phyloP scores from a whole-genome alignment of 495 filamentous ascomycete genomes.

The Cenococcum geophilum region DNA sequence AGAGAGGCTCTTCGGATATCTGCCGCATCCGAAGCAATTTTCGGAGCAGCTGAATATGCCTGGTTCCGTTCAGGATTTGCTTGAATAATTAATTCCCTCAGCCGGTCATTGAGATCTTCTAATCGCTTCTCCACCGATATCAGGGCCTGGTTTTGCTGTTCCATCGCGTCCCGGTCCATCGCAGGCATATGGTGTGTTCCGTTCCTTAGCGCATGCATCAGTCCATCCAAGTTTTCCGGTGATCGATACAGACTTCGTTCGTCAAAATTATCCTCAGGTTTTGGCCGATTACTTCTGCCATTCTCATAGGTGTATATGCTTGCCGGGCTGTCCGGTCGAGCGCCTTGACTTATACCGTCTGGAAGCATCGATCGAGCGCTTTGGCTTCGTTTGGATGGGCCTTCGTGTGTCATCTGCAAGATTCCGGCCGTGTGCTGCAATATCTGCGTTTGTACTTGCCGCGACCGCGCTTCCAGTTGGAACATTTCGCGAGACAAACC shows the following conservation, averaged over 20 bases:
- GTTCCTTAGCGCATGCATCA: constrained; percentile 38
- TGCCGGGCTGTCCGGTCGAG: constrained; percentile 56
- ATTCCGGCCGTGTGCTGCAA: constrained; percentile 91
- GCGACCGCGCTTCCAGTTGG: constrained; percentile 62
- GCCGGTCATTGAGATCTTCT: constrained; percentile 62
- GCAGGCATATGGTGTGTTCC: constrained; percentile 15
- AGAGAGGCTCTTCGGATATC: constrained; percentile 13
- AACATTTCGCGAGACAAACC: constrained; percentile 75
- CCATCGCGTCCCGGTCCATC: constrained; percentile 30
- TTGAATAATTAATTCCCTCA: constrained; percentile 61
- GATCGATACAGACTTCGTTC: constrained; percentile 72
- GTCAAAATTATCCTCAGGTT: constrained; percentile 58
- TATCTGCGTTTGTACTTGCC: constrained; percentile 63
- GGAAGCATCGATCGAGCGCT: constrained; percentile 1
- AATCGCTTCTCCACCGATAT: constrained; percentile 55
- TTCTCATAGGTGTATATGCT: constrained; percentile 58
- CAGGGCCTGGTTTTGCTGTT: constrained; percentile 44
- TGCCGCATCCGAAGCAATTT: background rate
- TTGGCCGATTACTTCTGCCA: constrained; percentile 43
- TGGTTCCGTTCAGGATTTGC: constrained; percentile 39
- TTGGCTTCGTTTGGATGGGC: constrained; percentile 44
- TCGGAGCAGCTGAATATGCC: constrained; percentile 21
- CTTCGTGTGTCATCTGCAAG: constrained; percentile 77
- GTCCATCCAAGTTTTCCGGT: constrained; percentile 59
- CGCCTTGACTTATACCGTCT: constrained; percentile 13